These are phyloP conservation scores for Mycena haematopus DNA, from an alignment of 768 basidiomycete genomes.

Conservation along the genomic window DNA sequence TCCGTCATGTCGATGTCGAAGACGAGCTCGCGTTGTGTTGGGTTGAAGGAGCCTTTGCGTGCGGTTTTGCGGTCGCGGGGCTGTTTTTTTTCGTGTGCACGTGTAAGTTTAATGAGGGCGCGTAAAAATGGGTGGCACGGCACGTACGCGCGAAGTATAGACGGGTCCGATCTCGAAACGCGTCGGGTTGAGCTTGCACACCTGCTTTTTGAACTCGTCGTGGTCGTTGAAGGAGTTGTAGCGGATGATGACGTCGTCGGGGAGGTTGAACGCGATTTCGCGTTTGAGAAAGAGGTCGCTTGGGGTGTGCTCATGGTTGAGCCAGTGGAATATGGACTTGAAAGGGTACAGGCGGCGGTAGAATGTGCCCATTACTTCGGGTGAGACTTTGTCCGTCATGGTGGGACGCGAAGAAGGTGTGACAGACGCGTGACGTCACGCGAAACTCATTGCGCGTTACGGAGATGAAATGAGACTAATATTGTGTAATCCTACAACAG, in stretches of 20 bases:
- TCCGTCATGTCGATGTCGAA: slow-evolving; percentile 99
- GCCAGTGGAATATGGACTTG: slow-evolving; percentile 92
- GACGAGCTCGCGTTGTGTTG: slow-evolving; percentile 88
- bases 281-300: slow-evolving; percentile 88
- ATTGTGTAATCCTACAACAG: slow-evolving; percentile 13
- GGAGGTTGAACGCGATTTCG: slow-evolving; percentile 94
- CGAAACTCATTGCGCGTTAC: background rate
- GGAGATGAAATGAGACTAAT: background rate
- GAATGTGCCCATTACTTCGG: slow-evolving; percentile 62
- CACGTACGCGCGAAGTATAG: slow-evolving; percentile 84
- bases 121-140: background rate
- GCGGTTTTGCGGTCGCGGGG: slow-evolving; percentile 90
- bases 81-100: slow-evolving; percentile 44
- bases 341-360: slow-evolving; percentile 94
- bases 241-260: slow-evolving; percentile 90
- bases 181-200: slow-evolving; percentile 82
- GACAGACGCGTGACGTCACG: background rate
- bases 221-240: slow-evolving; percentile 88
- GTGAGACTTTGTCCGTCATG: slow-evolving; percentile 14
- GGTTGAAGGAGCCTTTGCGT: slow-evolving; percentile 68
- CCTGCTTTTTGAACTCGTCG: slow-evolving; percentile 92
- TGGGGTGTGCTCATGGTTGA: slow-evolving; percentile 88
- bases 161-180: slow-evolving; percentile 98
- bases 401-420: background rate
- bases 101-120: background rate